Percentiles rank a stretch among this genome's conserved stretches.
phyloP scores from a whole-genome alignment of 148 eudicot species.

The Camellia granthamiana region DNA sequence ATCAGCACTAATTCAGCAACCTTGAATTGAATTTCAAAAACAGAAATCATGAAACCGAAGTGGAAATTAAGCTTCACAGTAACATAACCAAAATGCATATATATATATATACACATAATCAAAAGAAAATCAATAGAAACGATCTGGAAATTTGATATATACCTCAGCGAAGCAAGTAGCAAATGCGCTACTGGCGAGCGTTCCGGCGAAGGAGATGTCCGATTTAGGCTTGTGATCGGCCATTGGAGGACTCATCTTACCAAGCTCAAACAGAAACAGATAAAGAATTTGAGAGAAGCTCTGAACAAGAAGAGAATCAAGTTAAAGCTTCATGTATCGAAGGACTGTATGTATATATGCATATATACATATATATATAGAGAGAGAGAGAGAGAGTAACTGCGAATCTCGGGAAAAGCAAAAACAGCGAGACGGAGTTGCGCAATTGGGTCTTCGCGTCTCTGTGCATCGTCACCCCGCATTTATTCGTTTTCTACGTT shows the following conservation, averaged over 20 bases:
- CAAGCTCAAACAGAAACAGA: not conserved
- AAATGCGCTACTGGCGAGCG: conserved; percentile 74
- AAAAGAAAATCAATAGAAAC: not conserved
- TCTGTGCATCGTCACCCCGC: conserved; percentile 14
- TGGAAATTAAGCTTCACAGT: not conserved
- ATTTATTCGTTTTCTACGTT: not conserved
- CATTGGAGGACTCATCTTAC: not conserved
- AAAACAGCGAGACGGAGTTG: not conserved
- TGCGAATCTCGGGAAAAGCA: conserved; percentile 35
- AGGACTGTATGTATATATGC: not conserved
- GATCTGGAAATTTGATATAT: not conserved
- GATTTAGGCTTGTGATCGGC: conserved; percentile 35
- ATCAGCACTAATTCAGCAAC: not conserved
- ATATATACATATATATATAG: not conserved
- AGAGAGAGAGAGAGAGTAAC: not conserved
- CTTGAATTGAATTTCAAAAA: not conserved
- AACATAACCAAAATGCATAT: not conserved
- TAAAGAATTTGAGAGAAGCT: not conserved
- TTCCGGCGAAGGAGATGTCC: conserved; percentile 70
- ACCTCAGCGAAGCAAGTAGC: conserved; percentile 98
- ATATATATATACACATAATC: not conserved
- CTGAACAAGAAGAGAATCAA: not conserved
- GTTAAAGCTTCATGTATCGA: not conserved
- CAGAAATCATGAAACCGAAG: not conserved
- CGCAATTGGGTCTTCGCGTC: conserved; percentile 18